phyloP scores from a whole-genome alignment of 2,329 filamentous ascomycete species.

The Ascochyta clinopodiicola region DNA sequence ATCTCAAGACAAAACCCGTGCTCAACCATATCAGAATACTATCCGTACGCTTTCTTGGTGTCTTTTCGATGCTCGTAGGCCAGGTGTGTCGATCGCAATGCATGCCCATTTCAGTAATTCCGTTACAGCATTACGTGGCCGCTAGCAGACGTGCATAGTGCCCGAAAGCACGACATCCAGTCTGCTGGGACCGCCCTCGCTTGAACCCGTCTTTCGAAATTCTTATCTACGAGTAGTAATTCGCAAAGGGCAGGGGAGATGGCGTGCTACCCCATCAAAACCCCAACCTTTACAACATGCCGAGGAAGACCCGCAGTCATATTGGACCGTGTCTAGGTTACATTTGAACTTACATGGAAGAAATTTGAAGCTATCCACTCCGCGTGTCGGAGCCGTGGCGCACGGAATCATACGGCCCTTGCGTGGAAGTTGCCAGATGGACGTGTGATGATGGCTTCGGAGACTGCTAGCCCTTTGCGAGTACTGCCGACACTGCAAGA shows the following conservation, averaged over 20 bases:
- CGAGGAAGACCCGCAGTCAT: conserved; percentile 2
- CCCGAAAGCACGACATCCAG: conserved; percentile 18
- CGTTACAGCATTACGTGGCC: neutral
- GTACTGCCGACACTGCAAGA: neutral
- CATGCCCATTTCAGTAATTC: neutral
- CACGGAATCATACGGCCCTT: neutral
- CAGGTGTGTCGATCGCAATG: neutral
- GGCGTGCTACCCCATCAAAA: conserved; percentile 35
- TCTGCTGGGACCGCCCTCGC: neutral
- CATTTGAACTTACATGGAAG: neutral
- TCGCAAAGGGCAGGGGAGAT: conserved; percentile 30
- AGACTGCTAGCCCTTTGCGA: conserved; percentile 5
- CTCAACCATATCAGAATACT: neutral
- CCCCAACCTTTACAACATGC: conserved; percentile 4
- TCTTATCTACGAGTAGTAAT: conserved; percentile 7
- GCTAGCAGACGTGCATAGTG: neutral
- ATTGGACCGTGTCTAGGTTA: neutral
- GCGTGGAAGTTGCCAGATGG: neutral
- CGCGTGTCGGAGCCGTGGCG: conserved; percentile 4
- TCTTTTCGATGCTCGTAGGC: neutral
- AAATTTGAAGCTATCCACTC: neutral
- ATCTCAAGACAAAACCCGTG: neutral
- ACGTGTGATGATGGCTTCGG: conserved; percentile 6
- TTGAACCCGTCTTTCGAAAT: neutral
- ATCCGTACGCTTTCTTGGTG: neutral